Evolutionary conservation across 2,329 filamentous ascomycete species (phyloP).

Genomic region (Fusarium sp.): DNA sequence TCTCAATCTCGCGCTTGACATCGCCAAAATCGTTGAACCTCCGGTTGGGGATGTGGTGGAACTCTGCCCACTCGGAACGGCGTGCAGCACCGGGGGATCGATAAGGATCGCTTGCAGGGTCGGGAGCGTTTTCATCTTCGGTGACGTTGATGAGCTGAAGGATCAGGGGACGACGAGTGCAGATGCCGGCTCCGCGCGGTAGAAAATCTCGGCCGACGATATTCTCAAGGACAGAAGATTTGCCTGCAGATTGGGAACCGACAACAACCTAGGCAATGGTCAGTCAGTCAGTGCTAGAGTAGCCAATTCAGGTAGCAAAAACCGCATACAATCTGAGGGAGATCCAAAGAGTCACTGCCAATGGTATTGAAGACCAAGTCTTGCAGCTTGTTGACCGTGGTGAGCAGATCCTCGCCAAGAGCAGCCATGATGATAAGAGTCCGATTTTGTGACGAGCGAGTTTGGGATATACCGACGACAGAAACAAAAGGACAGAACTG

Average conservation of each 20-base stretch:
- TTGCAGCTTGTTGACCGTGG: constrained; percentile 97
- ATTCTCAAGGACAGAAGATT: constrained; percentile 98
- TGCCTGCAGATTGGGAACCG: constrained; percentile 96
- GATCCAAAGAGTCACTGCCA: constrained; percentile 95
- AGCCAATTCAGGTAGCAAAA: constrained; percentile 21
- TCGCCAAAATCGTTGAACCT: constrained; percentile 91
- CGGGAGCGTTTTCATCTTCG: constrained; percentile 72
- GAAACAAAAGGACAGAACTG: constrained; percentile 24
- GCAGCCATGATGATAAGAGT: constrained; percentile 75
- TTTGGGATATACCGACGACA: constrained; percentile 13
- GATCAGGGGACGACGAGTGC: constrained; percentile 92
- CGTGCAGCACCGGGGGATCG: constrained; percentile 76
- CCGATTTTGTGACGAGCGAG: constrained; percentile 21
- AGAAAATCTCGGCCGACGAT: constrained; percentile 98
- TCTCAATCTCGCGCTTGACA: constrained; percentile 96
- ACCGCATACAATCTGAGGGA: constrained; percentile 91
- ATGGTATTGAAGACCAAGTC: constrained; percentile 99
- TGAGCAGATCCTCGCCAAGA: constrained; percentile 93
- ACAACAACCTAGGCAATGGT: constrained; percentile 80
- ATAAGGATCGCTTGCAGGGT: constrained; percentile 76
- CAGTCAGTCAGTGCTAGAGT: constrained; percentile 18
- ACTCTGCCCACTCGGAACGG: constrained; percentile 87
- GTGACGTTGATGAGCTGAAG: constrained; percentile 98
- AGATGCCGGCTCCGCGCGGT: constrained; percentile 94
- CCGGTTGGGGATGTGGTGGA: constrained; percentile 91